phyloP scores from a whole-genome alignment of 352 stramenopile species.

The Aphanomyces euteiches region DNA sequence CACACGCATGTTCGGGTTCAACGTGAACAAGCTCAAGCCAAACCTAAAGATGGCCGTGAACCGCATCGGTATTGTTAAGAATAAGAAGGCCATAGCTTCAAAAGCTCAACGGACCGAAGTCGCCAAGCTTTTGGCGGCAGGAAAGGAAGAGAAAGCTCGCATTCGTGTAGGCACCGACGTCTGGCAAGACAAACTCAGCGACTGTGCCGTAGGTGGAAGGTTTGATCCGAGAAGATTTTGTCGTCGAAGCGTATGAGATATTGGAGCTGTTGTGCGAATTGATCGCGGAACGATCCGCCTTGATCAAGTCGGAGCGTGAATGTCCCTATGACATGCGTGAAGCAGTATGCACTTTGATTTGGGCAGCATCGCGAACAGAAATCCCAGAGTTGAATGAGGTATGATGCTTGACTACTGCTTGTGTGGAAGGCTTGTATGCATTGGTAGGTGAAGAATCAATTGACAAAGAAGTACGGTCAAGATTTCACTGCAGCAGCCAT shows the following conservation, averaged over 20 bases:
- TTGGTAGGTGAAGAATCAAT: slow-evolving; percentile 71
- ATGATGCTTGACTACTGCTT: slow-evolving; percentile 8
- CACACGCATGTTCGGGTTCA: slow-evolving; percentile 81
- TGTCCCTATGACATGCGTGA: slow-evolving; percentile 93
- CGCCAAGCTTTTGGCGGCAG: slow-evolving; percentile 66
- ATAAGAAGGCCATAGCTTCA: slow-evolving; percentile 86
- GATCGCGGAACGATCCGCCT: slow-evolving; percentile 85
- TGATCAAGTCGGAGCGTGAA: slow-evolving; percentile 88
- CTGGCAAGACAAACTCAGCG: no score
- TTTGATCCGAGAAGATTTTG: slow-evolving; percentile 95
- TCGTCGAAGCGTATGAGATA: slow-evolving; percentile 95
- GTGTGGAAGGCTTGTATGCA: neutral
- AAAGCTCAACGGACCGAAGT: slow-evolving; percentile 75
- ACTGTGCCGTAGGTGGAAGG: slow-evolving; percentile 60
- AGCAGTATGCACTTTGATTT: slow-evolving; percentile 92
- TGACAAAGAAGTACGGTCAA: slow-evolving; percentile 87
- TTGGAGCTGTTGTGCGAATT: slow-evolving; percentile 92
- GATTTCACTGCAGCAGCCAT: slow-evolving; percentile 81
- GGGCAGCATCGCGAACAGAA: slow-evolving; percentile 84
- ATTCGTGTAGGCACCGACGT: slow-evolving; percentile 77
- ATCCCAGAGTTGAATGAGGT: slow-evolving; percentile 91
- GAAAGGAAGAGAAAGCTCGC: slow-evolving; percentile 92
- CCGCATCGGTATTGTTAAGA: slow-evolving; percentile 88
- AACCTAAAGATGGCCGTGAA: slow-evolving; percentile 92
- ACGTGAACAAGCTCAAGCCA: slow-evolving; percentile 89